These are phyloP conservation scores for Sporothrix luriei DNA, from an alignment of 2,329 filamentous ascomycete species.

Conservation along the genomic window DNA sequence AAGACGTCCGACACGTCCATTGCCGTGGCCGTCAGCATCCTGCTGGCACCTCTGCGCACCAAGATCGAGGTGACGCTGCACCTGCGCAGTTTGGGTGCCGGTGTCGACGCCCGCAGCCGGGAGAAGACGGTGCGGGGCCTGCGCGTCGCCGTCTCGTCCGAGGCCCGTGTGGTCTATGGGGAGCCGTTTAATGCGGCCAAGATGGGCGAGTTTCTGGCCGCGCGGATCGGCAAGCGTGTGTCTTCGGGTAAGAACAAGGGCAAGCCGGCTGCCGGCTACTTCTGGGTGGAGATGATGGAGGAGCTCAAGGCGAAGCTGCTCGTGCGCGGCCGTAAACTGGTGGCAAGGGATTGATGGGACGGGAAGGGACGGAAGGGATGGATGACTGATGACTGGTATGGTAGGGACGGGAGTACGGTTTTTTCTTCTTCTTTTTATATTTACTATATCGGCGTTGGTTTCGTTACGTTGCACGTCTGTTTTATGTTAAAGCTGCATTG, in stretches of 20 bases:
- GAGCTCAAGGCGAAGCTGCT: constrained; percentile 60
- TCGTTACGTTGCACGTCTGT: constrained; percentile 7
- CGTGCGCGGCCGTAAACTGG: constrained; percentile 56
- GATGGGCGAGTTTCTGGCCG: constrained; percentile 70
- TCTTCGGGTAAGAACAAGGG: constrained; percentile 41
- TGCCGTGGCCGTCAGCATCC: constrained; percentile 61
- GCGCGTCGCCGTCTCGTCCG: constrained; percentile 56
- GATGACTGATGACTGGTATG: neutral
- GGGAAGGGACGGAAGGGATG: neutral
- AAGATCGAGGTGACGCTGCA: constrained; percentile 67
- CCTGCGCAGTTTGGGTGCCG: constrained; percentile 43
- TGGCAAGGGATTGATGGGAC: neutral
- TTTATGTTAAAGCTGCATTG: constrained; percentile 22
- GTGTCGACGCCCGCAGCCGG: constrained; percentile 38
- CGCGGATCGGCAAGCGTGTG: constrained; percentile 52
- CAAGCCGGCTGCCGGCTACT: constrained; percentile 36
- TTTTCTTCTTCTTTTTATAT: no score
- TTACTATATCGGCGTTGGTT: constrained; percentile 13
- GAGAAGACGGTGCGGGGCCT: constrained; percentile 43
- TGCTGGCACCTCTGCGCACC: constrained; percentile 66
- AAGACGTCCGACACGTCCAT: constrained; percentile 68
- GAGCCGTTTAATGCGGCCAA: constrained; percentile 75
- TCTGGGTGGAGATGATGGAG: constrained; percentile 59
- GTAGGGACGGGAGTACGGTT: neutral
- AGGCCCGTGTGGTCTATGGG: constrained; percentile 71